Conservation (phyloP, 1,284 basidiomycete species). For the Heliocybe sulcata region DNA sequence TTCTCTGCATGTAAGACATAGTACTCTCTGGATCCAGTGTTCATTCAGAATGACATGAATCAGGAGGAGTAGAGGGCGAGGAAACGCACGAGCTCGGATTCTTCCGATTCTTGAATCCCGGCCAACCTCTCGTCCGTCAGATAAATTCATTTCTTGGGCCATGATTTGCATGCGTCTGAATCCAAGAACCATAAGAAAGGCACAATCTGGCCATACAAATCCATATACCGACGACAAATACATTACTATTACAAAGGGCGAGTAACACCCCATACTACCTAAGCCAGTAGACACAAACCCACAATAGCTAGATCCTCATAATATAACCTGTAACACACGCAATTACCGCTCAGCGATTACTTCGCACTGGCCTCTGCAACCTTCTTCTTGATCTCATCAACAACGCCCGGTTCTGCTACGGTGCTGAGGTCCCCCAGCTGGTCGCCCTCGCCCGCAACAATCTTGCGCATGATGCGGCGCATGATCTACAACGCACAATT, state of each 20-base stretch:
- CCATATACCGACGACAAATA: background rate
- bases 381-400: slow-evolving; percentile 77
- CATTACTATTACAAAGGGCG: background rate
- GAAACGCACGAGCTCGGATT: too few relatives aligned
- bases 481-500: slow-evolving; percentile 56
- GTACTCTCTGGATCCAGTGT: too few relatives aligned
- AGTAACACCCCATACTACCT: background rate
- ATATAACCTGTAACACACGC: background rate
- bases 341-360: background rate
- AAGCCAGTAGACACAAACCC: background rate
- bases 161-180: too few relatives aligned
- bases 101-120: too few relatives aligned
- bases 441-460: slow-evolving; percentile 89
- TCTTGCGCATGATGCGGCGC: slow-evolving; percentile 92
- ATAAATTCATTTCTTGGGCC: too few relatives aligned
- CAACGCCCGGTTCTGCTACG: slow-evolving; percentile 79
- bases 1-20: too few relatives aligned
- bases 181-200: background rate
- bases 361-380: slow-evolving; percentile 33
- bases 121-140: too few relatives aligned
- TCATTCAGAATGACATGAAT: too few relatives aligned
- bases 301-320: background rate
- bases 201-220: slow-evolving; percentile 1
- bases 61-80: too few relatives aligned
- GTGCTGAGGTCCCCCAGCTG: slow-evolving; percentile 91